phyloP scores from a whole-genome alignment of 805 yeast genomes.

The Suhomyces prunicola region DNA sequence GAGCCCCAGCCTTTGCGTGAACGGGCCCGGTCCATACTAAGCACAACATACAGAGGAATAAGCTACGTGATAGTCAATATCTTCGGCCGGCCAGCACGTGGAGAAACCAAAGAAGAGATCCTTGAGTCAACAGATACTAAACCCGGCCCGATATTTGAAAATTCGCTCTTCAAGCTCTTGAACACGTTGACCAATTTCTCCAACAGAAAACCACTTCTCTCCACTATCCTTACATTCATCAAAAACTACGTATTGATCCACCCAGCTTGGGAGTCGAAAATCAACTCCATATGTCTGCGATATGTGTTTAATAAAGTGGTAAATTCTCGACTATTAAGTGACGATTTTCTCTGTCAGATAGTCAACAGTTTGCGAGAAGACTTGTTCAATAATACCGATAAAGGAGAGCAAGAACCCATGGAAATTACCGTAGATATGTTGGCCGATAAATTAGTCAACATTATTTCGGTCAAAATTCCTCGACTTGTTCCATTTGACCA shows the following conservation, averaged over 20 bases:
- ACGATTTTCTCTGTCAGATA: constrained; percentile 6
- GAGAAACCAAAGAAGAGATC: neutral
- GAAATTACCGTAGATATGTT: constrained; percentile 4
- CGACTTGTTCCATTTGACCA: neutral
- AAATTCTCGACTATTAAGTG: constrained; percentile 2
- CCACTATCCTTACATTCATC: constrained; percentile 6
- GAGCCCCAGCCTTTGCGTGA: neutral
- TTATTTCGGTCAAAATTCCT: constrained; percentile 6
- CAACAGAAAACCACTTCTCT: constrained; percentile 15
- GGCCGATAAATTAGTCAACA: constrained; percentile 11
- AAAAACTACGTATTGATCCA: neutral
- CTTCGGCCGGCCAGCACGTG: neutral
- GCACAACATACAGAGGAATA: neutral
- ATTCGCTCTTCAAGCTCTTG: constrained; percentile 17
- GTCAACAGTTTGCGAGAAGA: constrained; percentile 12
- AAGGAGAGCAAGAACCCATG: neutral
- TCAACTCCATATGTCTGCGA: constrained; percentile 2
- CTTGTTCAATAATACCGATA: constrained; percentile 10
- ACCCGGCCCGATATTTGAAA: constrained; percentile 6
- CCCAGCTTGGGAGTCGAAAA: constrained; percentile 2
- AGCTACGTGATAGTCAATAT: neutral
- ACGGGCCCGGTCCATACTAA: neutral
- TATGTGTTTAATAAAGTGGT: constrained; percentile 8
- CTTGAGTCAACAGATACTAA: neutral
- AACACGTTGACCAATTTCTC: constrained; percentile 17